Conservation (phyloP, 2,329 filamentous ascomycete genomes). For the Xylaria multiplex region DNA sequence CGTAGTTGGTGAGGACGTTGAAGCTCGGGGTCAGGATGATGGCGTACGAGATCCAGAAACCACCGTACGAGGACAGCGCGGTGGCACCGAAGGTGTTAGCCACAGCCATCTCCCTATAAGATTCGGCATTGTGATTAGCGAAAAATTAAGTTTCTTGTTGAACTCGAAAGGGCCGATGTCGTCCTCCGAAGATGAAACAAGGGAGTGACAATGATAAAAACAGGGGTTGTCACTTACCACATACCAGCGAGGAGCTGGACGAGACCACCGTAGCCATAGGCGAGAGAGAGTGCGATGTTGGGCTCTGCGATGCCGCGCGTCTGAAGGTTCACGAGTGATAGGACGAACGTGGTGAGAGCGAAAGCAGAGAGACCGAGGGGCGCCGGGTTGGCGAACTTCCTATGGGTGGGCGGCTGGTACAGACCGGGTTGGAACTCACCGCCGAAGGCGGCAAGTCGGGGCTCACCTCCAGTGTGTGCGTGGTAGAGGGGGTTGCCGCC, state of each 20-base stretch:
- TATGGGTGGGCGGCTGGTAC: slow-evolving; percentile 70
- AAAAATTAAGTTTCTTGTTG: not conserved
- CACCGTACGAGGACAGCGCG: slow-evolving; percentile 81
- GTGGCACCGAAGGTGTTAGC: slow-evolving; percentile 89
- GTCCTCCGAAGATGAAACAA: not conserved
- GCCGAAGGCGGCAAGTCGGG: slow-evolving; percentile 69
- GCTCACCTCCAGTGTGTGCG: slow-evolving; percentile 49
- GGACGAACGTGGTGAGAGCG: slow-evolving; percentile 83
- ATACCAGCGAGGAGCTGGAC: slow-evolving; percentile 85
- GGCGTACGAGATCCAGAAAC: slow-evolving; percentile 83
- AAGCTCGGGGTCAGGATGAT: slow-evolving; percentile 77
- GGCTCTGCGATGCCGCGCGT: slow-evolving; percentile 67
- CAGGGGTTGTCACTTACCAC: slow-evolving; percentile 69
- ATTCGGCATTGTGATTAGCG: slow-evolving; percentile 14
- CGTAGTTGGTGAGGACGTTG: slow-evolving; percentile 63
- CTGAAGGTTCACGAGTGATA: slow-evolving; percentile 78
- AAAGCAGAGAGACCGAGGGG: slow-evolving; percentile 82
- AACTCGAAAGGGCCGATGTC: too few relatives aligned
- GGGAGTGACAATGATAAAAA: too few relatives aligned
- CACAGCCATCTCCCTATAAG: slow-evolving; percentile 80
- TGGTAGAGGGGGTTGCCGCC: slow-evolving; percentile 55
- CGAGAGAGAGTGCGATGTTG: slow-evolving; percentile 74
- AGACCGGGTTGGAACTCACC: slow-evolving; percentile 78
- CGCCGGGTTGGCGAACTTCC: slow-evolving; percentile 82
- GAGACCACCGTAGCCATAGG: slow-evolving; percentile 80